Conservation (phyloP, 1,284 basidiomycete genomes). For the Ustilago esculenta region DNA sequence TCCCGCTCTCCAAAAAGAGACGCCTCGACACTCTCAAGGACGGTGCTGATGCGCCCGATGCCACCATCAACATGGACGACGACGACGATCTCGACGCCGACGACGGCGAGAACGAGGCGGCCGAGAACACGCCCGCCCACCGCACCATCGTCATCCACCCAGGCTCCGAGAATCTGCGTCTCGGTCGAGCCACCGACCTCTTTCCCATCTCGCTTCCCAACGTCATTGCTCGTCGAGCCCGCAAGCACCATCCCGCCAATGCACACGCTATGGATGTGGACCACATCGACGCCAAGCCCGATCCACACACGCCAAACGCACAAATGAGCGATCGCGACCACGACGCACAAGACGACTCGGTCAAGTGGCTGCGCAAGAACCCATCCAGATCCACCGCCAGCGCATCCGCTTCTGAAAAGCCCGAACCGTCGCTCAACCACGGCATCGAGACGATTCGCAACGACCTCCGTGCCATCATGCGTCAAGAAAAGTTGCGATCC, state of each 20-base stretch:
- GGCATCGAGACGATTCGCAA: constrained; percentile 59
- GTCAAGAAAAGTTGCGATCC: constrained; percentile 62
- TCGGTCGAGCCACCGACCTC: constrained; percentile 90
- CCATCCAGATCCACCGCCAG: constrained; percentile 19
- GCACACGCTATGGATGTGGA: constrained; percentile 17
- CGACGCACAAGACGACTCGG: constrained; percentile 9
- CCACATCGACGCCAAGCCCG: constrained; percentile 16
- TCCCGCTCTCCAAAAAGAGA: constrained; percentile 32
- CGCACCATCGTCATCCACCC: constrained; percentile 85
- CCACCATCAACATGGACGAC: constrained; percentile 28
- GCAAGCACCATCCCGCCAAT: constrained; percentile 6
- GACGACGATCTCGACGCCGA: constrained; percentile 42
- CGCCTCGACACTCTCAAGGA: constrained; percentile 24
- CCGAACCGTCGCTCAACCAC: constrained; percentile 26
- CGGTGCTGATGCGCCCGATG: constrained; percentile 18
- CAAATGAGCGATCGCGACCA: too few relatives aligned
- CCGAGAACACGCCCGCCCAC: constrained; percentile 39
- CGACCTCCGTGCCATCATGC: constrained; percentile 66
- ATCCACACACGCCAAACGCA: too few relatives aligned
- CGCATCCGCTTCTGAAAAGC: constrained; percentile 2
- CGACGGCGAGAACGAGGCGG: constrained; percentile 36
- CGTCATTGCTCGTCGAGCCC: constrained; percentile 74
- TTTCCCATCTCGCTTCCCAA: constrained; percentile 78
- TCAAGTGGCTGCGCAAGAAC: constrained; percentile 15
- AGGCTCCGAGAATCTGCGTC: constrained; percentile 84